Base-by-base conservation (phyloP, 2,329 filamentous ascomycete species). In the Monosporascus sp. region DNA sequence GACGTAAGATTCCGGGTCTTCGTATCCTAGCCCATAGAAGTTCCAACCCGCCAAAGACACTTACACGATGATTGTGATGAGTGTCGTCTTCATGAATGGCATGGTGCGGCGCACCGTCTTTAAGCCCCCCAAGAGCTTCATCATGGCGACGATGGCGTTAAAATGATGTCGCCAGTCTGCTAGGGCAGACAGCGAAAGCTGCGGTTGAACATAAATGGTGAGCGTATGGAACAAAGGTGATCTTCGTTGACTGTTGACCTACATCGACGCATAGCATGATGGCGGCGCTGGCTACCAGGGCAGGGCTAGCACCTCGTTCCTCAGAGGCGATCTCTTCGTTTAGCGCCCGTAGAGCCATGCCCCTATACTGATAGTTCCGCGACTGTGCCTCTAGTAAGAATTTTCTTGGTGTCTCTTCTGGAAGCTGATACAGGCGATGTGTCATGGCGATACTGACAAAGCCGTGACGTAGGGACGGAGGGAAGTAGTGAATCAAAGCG, bases 91-190 rank as follows among this genome's bases (percentile, higher is more conserved):
- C 48, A 58, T 49, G 20, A 52, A 37, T n/a, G 53, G 56, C 57
- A 51, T 18, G 50, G 52, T 25, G 51, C 55, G 8, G 48, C 52
- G 51, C 50, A 58, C 5, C 46, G 47, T 43, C 53, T 55, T 45
- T 8, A 66, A 50, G 3, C 69, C 68, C 6, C 68, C 68, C 35
- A 65, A 64, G 5, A 67, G 56, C n/a, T 41, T 52, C 2, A 66
- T 55, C n/a, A 70, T 56, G 50, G 54, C 61, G 49, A 60, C 61
- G 24, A 67, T 46, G 14, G 65, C 69, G 15, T 60, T 51, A 14
- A 65, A 58, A 52, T 71, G 69, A 43, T 56, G 58, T 39, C 64
- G 65, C 68, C 68, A 71, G 45, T 63, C 56, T 3, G 52, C 35
- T 11, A 59, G 5, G 8, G 22, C 18, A 25, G 24, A 46, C 45